These are phyloP conservation scores for Blastobotrys robertii DNA, from an alignment of 805 yeast species.

Conservation along the genomic window DNA sequence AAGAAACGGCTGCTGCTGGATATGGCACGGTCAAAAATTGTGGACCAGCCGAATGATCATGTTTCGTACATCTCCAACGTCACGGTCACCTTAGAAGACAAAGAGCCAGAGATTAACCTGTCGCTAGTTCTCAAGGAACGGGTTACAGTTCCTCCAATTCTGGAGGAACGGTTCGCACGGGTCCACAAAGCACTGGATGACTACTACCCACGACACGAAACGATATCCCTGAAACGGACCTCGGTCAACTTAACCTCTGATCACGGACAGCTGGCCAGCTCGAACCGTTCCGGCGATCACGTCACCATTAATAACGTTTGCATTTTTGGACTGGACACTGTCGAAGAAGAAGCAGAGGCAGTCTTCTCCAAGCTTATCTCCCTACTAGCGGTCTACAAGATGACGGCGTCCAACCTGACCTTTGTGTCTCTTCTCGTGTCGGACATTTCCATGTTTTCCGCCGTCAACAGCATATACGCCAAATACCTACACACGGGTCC, in stretches of 20 bases:
- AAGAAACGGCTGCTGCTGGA: slow-evolving; percentile 38
- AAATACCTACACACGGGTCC: slow-evolving; percentile 37
- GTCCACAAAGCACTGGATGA: slow-evolving; percentile 8
- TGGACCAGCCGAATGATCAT: slow-evolving; percentile 48
- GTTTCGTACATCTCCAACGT: slow-evolving; percentile 54
- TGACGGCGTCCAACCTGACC: slow-evolving; percentile 35
- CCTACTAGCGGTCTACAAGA: neutral
- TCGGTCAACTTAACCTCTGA: too few species aligned
- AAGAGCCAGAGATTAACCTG: slow-evolving; percentile 17
- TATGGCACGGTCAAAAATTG: slow-evolving; percentile 32
- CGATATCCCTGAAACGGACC: neutral
- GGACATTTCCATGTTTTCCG: slow-evolving; percentile 55
- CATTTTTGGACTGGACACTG: neutral
- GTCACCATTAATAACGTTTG: too few species aligned
- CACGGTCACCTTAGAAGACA: slow-evolving; percentile 37
- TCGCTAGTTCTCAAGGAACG: slow-evolving; percentile 2
- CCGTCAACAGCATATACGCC: slow-evolving; percentile 53
- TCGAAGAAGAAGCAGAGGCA: slow-evolving; percentile 10
- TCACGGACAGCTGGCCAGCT: too few species aligned
- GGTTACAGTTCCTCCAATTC: slow-evolving; percentile 17
- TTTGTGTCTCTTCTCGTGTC: slow-evolving; percentile 50
- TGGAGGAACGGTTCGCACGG: slow-evolving; percentile 27
- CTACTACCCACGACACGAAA: neutral
- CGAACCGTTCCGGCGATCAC: too few species aligned
- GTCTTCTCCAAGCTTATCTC: slow-evolving; percentile 10